A percentile compares a stretch with the other conserved stretches of the same genome.
Conservation (phyloP, 1,284 basidiomycete species). For the Microbotryum silenes-acaulis region DNA sequence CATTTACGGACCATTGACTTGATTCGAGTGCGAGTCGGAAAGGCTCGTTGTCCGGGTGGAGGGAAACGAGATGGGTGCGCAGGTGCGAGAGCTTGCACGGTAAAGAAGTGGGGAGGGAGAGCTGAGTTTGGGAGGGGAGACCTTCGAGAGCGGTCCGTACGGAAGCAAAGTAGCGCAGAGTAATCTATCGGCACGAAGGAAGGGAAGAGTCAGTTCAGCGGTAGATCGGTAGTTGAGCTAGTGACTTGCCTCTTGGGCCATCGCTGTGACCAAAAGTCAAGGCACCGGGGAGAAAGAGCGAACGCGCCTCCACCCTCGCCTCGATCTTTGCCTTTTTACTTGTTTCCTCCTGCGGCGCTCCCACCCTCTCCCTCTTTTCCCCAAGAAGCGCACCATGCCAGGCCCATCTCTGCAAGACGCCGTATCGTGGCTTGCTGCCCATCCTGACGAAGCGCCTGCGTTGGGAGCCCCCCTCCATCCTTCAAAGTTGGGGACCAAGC, state of each 20-base stretch:
- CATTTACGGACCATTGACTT: conserved; percentile 68
- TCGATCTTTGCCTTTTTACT: too few species aligned
- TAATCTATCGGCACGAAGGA: conserved; percentile 16
- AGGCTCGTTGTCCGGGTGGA: conserved; percentile 46
- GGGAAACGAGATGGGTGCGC: conserved; percentile 47
- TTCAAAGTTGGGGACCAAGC: conserved; percentile 63
- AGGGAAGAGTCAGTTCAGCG: too few species aligned
- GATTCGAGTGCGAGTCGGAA: conserved; percentile 51
- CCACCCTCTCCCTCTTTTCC: too few species aligned
- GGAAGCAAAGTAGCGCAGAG: conserved; percentile 66
- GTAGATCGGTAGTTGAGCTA: too few species aligned
- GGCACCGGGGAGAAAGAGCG: too few species aligned
- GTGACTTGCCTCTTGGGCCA: too few species aligned
- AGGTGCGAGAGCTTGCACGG: conserved; percentile 52
- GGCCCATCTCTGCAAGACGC: too few species aligned
- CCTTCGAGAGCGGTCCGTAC: conserved; percentile 55
- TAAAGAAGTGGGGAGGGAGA: conserved; percentile 45
- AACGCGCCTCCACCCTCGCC: too few species aligned
- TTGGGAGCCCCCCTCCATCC: conserved; percentile 39
- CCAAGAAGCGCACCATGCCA: too few species aligned
- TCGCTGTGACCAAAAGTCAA: too few species aligned
- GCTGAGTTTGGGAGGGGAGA: conserved; percentile 49
- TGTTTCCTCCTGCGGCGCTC: too few species aligned
- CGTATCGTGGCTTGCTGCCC: too few species aligned
- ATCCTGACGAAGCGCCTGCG: conserved; percentile 16